These are phyloP conservation scores for Vicia villosa DNA, from an alignment of 306 rosid species.

Conservation along the genomic window DNA sequence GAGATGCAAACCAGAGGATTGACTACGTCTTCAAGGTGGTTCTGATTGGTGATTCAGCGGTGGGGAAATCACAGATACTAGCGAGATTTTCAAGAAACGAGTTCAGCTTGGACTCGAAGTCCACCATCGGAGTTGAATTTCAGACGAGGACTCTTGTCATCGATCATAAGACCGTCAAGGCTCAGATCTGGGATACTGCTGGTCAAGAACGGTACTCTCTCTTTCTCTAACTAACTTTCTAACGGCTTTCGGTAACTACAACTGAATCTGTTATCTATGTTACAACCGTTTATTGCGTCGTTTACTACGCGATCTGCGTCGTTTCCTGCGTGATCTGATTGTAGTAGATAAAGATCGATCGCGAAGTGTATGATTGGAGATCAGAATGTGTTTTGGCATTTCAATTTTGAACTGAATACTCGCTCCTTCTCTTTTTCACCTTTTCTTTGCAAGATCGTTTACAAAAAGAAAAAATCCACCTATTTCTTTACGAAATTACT, in stretches of 20 bases:
- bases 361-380: not conserved
- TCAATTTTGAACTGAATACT: not conserved
- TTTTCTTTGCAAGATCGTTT: no score
- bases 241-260: not conserved
- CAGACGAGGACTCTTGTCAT: constrained; percentile 87
- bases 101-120: constrained; percentile 96
- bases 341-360: constrained; percentile 15
- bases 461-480: no score
- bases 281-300: not conserved
- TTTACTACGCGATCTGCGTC: not conserved
- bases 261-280: not conserved
- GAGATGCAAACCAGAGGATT: constrained; percentile 85
- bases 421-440: no score
- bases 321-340: constrained; percentile 28
- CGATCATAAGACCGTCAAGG: constrained; percentile 90
- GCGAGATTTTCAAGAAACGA: constrained; percentile 92
- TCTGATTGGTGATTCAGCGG: constrained; percentile 93
- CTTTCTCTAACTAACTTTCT: not conserved
- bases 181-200: constrained; percentile 99
- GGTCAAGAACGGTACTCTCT: constrained; percentile 87
- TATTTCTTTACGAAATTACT: no score
- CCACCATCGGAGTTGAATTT: constrained; percentile 98
- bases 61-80: constrained; percentile 96
- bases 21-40: constrained; percentile 98
- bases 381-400: not conserved